Conservation (phyloP, 108 stramenopile genomes). For the Nitzschia palea region DNA sequence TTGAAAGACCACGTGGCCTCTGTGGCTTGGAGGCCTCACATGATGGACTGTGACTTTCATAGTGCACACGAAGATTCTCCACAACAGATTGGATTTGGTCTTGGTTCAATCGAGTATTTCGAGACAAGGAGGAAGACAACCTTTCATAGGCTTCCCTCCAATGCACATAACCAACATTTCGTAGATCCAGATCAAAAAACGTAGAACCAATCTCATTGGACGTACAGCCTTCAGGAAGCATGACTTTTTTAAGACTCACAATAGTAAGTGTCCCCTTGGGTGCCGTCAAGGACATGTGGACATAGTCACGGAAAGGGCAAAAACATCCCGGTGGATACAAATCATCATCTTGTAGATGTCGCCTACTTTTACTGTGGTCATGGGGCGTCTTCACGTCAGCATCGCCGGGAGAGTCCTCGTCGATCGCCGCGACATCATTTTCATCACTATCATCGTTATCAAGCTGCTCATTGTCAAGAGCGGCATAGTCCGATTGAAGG, state of each 20-base stretch:
- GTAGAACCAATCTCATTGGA: conserved; percentile 52
- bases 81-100: conserved; percentile 1
- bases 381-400: too few relatives aligned
- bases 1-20: too few relatives aligned
- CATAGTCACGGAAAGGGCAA: conserved; percentile 32
- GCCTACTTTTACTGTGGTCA: background rate
- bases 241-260: conserved; percentile 24
- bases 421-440: background rate
- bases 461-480: background rate
- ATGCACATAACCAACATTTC: conserved; percentile 30
- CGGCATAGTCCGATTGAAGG: background rate
- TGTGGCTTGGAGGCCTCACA: too few relatives aligned
- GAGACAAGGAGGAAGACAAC: background rate
- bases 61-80: background rate
- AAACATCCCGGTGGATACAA: background rate
- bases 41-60: background rate
- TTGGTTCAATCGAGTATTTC: background rate
- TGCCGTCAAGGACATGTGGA: conserved; percentile 1
- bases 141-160: background rate
- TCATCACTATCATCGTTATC: background rate
- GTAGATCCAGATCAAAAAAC: conserved; percentile 50
- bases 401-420: background rate
- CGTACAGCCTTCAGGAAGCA: conserved; percentile 36
- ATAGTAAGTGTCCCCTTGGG: conserved; percentile 13
- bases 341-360: background rate